Base-by-base conservation (phyloP, 2,329 filamentous ascomycete genomes). In the Colletotrichum acutatum region DNA sequence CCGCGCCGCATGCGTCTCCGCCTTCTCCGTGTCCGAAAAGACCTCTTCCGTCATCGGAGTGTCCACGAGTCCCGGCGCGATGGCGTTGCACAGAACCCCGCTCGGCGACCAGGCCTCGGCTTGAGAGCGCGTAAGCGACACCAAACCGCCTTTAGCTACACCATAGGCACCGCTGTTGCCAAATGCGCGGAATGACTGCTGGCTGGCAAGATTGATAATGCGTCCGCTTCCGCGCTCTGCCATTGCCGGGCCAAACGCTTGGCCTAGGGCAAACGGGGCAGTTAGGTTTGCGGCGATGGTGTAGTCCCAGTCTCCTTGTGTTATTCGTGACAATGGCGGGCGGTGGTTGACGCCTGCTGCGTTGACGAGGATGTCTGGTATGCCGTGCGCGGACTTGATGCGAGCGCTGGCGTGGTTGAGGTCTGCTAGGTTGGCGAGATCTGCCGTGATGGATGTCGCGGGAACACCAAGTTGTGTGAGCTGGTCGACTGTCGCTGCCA, bases 81-180 rank as follows among this genome's bases (percentile, higher is more conserved):
- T 64, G 0, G 80, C 80, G 30, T 82, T 82, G 37, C 81, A 82
- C 0, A 82, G 32, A 5, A 82, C 81, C 5, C 81, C 80, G 0
- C 75, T 74, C 0, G 66, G 72, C n/a, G 80, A 82, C 81, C 81
- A 82, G 0, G 80, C 81, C 53, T 82, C 81, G 0, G 81, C 80
- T 59, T 82, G 81, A 0, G 80, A 80, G 0, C 81, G 75, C 2
- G 80, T 82, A 5, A 82, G 60, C 0, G 79, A 77, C 0, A 81
- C 68, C 5, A 82, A 75, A 0, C 79, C 81, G 1, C 78, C 80
- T 28, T 80, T 82, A 0, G 79, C 79, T 0, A 76, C 80, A 5
- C 81, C 79, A 9, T 82, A 82, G 0, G 79, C 81, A 5, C 81
- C 80, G 26, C 81, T 80, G 53, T 81, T 80, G 0, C 79, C 80